phyloP scores from a whole-genome alignment of 768 basidiomycete species.

The Mycena indigotica region DNA sequence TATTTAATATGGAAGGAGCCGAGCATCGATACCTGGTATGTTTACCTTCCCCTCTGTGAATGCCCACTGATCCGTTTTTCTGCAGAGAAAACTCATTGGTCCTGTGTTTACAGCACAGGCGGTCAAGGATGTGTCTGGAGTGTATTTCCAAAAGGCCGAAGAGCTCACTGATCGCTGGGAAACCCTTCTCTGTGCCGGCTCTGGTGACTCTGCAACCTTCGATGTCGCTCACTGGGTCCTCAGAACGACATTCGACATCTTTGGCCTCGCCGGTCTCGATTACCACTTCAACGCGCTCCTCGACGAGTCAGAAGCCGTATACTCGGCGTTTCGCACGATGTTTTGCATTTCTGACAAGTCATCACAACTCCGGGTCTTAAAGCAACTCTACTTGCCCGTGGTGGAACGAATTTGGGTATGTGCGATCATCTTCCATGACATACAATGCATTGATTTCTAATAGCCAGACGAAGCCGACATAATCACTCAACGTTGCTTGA shows the following conservation, averaged over 20 bases:
- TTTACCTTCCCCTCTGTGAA: not conserved
- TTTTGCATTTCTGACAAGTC: constrained; percentile 52
- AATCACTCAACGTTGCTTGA: constrained; percentile 40
- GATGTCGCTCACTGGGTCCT: constrained; percentile 63
- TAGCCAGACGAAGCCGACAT: constrained; percentile 47
- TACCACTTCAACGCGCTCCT: constrained; percentile 53
- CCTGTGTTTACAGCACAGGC: constrained; percentile 53
- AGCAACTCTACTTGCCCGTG: constrained; percentile 51
- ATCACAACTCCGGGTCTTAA: constrained; percentile 38
- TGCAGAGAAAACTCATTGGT: constrained; percentile 46
- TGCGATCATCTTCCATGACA: not conserved
- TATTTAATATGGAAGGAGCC: constrained; percentile 54
- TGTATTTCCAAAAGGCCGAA: constrained; percentile 55
- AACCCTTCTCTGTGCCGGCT: constrained; percentile 27
- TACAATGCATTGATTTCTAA: constrained; percentile 3
- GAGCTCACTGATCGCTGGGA: constrained; percentile 51
- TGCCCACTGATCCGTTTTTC: not conserved
- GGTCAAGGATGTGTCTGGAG: constrained; percentile 45
- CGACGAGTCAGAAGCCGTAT: constrained; percentile 44
- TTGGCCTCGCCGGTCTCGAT: constrained; percentile 60
- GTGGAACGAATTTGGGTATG: constrained; percentile 49
- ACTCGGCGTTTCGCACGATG: constrained; percentile 38
- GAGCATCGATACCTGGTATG: constrained; percentile 48
- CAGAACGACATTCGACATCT: constrained; percentile 63
- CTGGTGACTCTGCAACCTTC: constrained; percentile 29